Evolutionary conservation across 2,329 filamentous ascomycete genomes (phyloP), one percentile per base, ranked within the genome.

Genomic region (Diaporthe sp.): DNA sequence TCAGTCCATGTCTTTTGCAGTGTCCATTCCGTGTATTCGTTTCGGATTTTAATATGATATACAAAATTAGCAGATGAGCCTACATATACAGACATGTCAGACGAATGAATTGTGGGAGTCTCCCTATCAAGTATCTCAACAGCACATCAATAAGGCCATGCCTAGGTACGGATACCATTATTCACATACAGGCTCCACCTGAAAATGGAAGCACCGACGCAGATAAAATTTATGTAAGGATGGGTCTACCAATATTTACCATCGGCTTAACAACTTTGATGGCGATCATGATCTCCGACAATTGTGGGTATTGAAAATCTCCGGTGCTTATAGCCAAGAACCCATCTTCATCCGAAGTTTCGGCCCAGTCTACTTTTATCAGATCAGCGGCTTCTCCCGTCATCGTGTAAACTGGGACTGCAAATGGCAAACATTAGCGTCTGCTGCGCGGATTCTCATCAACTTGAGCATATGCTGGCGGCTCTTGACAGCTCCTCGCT

Each of bases 321-420:
- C 28, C 52, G 52, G 52, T 33, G 6, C 28, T 55, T 28, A 33
- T 15, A 10, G 25, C 28, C 17, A 47, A 30, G 6, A 17, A 5
- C 52, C 25, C n/a, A 52, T 4, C 52, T 30, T 25, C 52, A 54
- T 25, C 5, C 52, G 30, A 17, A 54, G 52, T 6, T 30, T 25
- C 30, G 52, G 52, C 40, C 45, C 64, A 68, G 42, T 54, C 64
- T 25, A 13, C 55, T 25, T 50, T 61, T 30, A 72, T 72, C 55
- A 60, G 60, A 58, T 72, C 57, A 15, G 33, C 55, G 4, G 70
- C 42, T 58, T 42, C 54, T 64, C 42, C 42, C 9, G 70, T 57
- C 22, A 72, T 28, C 1, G 70, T 30, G 47, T 72, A 52, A 3
- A 42, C 40, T 19, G 57, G 25, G 9, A n/a, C n/a, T n/a, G n/a